Evolutionary conservation across 2,329 filamentous ascomycete species (phyloP), one percentile per base, ranked within the genome.

Genomic region (Colletotrichum sp.): DNA sequence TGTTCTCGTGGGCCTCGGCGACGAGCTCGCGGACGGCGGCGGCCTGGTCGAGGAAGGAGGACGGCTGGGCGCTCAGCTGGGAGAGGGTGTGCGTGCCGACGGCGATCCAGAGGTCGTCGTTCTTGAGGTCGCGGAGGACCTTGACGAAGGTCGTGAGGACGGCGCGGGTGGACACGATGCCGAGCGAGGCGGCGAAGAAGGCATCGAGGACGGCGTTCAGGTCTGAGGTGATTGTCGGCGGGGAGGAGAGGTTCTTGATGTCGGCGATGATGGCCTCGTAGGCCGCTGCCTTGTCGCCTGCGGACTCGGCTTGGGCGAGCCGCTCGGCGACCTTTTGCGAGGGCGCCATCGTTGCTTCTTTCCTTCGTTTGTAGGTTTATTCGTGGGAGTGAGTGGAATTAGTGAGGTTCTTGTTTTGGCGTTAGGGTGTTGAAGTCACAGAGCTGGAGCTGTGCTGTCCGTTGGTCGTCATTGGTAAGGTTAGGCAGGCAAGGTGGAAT

Each of bases 31-130:
- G 94, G 69, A 98, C 89, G 59, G 91, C 88, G 7, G 94, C 94
- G 80, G 94, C 92, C 84, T 98, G 95, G 83, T 98, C 96, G 84
- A 97, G 92, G 81, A 95, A 97, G 36, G 82, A 94, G 85, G 85
- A 93, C 55, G 82, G 75, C 86, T 83, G 94, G 85, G 82, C 89
- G 83, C 85, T 81, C 67, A 98, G 90, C 58, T 92, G 87, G 66
- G 89, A 86, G 56, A 98, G 90, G n/a, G 95, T 90, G 82, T 94
- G 92, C 80, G 91, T 89, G 79, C 94, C 96, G 62, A 96, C 94
- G 78, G 92, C 90, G 80, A 98, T 94, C 85, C 93, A 94, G 76
- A 93, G 87, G 75, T 94, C 91, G 56, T 91, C 84, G 78, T 92
- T 89, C 48, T 89, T 84, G 72, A 96, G 87, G 24, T 86, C 84